A percentile compares a stretch with the other conserved stretches of the same genome.
These are phyloP conservation scores for Leptomonas pyrrhocoris DNA, from an alignment of 208 protist species.

Conservation along the genomic window DNA sequence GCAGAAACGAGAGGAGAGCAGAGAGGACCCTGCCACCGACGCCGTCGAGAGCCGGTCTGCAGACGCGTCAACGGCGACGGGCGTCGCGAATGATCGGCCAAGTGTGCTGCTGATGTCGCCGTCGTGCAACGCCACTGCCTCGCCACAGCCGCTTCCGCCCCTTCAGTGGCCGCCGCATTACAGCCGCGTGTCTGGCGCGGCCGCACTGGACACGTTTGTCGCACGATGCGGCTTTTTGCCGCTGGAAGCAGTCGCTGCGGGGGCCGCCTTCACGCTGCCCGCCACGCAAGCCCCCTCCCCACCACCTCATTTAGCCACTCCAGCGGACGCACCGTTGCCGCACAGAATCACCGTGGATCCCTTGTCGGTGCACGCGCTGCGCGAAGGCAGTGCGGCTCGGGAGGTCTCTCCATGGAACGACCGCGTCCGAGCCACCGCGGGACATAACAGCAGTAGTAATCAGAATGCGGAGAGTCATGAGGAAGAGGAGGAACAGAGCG, in stretches of 20 bases:
- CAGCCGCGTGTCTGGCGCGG: constrained; percentile 1
- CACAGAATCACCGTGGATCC: constrained; percentile 3
- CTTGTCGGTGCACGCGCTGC: background rate
- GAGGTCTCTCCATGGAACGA: background rate
- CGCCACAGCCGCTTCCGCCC: background rate
- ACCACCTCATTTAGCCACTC: background rate
- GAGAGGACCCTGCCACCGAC: background rate
- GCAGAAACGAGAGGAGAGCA: background rate
- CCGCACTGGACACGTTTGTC: constrained; percentile 21
- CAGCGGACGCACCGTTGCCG: constrained; percentile 4
- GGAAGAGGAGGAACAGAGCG: background rate
- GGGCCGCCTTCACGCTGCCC: background rate
- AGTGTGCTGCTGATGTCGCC: background rate
- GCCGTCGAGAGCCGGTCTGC: background rate
- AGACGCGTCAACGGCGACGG: background rate
- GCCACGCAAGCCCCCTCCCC: background rate
- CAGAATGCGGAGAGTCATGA: too few species aligned
- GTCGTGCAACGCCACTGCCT: background rate
- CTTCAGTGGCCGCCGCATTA: constrained; percentile 24
- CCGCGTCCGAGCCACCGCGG: background rate
- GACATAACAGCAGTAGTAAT: too few species aligned
- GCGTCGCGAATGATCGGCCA: background rate
- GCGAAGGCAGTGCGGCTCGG: constrained; percentile 1
- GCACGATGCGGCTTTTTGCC: constrained; percentile 29
- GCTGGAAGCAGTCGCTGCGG: background rate